Percentiles rank a stretch among this genome's conserved stretches.
Conservation (phyloP, 2,329 filamentous ascomycete species). For the Amphichorda felina region DNA sequence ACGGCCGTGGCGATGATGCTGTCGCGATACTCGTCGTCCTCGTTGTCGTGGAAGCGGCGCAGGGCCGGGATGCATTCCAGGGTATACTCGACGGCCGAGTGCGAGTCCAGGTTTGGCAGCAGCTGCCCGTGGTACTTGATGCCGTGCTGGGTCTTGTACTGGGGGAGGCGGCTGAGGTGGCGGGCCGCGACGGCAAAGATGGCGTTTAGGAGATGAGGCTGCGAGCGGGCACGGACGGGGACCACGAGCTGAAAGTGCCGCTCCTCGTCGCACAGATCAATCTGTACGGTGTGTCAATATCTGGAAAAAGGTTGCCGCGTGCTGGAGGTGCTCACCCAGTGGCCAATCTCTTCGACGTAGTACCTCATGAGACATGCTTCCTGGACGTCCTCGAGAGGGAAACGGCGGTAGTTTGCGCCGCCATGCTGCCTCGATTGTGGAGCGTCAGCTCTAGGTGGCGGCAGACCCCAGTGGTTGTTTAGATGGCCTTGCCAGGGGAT, state of each 20-base stretch:
- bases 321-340: conserved; percentile 17
- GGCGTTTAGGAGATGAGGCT: conserved; percentile 24
- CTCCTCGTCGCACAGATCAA: conserved; percentile 26
- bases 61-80: conserved; percentile 26
- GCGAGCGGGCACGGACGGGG: conserved; percentile 18
- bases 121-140: conserved; percentile 25
- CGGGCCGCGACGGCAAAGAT: conserved; percentile 27
- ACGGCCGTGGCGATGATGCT: conserved; percentile 27
- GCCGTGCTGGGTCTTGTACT: conserved; percentile 21
- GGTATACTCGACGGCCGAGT: conserved; percentile 27
- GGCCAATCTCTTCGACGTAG: conserved; percentile 25
- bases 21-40: conserved; percentile 25
- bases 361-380: conserved; percentile 25
- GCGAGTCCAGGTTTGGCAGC: conserved; percentile 19
- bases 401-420: conserved; percentile 6
- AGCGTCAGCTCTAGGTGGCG: background rate
- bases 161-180: conserved; percentile 23
- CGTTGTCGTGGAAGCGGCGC: conserved; percentile 20
- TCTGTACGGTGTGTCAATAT: too few species aligned
- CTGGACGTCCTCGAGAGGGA: conserved; percentile 20
- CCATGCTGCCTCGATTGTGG: background rate
- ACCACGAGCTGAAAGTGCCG: conserved; percentile 26
- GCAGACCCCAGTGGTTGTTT: background rate
- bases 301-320: fast-evolving
- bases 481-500: background rate